Percentiles rank a stretch among this genome's conserved stretches.
phyloP scores from a whole-genome alignment of 2,329 filamentous ascomycete genomes.

The Aspergillus amoenus region DNA sequence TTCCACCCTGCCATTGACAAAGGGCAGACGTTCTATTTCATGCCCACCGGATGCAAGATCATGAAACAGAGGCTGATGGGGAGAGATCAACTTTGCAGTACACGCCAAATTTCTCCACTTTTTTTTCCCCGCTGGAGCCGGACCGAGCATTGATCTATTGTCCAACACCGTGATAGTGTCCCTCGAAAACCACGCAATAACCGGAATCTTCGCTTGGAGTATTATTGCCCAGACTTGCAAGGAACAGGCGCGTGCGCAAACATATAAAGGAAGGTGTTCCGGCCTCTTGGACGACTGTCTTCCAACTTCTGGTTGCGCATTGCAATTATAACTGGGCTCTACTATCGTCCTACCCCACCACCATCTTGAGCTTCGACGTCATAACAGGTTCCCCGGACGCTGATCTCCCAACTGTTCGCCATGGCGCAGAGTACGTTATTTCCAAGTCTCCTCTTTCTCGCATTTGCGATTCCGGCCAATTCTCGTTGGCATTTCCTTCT shows the following conservation, averaged over 20 bases:
- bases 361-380: slow-evolving; percentile 13
- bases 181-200: slow-evolving; percentile 9
- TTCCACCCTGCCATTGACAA: not conserved
- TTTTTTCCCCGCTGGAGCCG: slow-evolving; percentile 25
- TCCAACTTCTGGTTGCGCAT: not conserved
- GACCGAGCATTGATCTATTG: slow-evolving; percentile 14
- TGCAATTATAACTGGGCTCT: not conserved
- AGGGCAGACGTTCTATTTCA: not conserved
- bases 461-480: not conserved
- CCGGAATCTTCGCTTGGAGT: slow-evolving; percentile 4
- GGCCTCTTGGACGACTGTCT: not conserved
- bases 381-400: slow-evolving; percentile 8
- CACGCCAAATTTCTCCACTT: slow-evolving; percentile 26
- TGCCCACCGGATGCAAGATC: not conserved
- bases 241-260: not conserved
- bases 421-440: slow-evolving; percentile 38
- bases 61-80: not conserved
- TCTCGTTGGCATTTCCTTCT: not conserved
- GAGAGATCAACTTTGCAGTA: not conserved
- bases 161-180: not conserved
- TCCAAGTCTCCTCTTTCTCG: not conserved
- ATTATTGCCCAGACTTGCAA: slow-evolving; percentile 11
- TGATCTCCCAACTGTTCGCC: slow-evolving; percentile 19
- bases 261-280: slow-evolving; percentile 13
- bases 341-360: slow-evolving; percentile 9